Conservation (phyloP, 345 rosid species). For the Brassica nigra region DNA sequence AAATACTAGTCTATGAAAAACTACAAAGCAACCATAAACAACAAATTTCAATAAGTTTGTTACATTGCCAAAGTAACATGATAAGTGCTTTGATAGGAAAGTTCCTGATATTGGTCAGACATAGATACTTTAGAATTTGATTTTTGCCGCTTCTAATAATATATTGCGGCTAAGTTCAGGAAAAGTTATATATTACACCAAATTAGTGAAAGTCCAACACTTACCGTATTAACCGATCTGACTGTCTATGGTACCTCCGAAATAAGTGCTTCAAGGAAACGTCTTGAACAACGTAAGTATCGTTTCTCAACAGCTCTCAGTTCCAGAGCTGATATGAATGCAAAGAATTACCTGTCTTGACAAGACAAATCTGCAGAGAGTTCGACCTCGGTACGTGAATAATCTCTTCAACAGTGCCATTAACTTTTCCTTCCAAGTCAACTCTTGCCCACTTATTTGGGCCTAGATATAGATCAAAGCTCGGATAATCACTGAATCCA, state of each 20-base stretch:
- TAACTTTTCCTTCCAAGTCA: neutral
- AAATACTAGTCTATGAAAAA: neutral
- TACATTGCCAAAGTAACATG: neutral
- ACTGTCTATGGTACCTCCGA: neutral
- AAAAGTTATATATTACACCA: neutral
- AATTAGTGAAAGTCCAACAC: neutral
- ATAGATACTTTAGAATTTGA: too few species aligned
- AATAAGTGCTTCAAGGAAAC: neutral
- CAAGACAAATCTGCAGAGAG: neutral
- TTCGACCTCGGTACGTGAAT: neutral
- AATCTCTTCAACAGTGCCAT: neutral
- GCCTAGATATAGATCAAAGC: neutral
- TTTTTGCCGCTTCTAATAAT: too few species aligned
- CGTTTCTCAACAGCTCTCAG: neutral
- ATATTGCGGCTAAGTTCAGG: too few species aligned
- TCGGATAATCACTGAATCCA: neutral
- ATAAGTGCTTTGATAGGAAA: neutral
- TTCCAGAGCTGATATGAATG: neutral
- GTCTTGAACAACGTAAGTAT: neutral
- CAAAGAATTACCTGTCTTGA: neutral
- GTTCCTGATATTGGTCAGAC: too few species aligned
- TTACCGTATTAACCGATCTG: neutral
- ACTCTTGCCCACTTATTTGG: neutral
- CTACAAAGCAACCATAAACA: neutral
- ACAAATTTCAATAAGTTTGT: neutral